Evolutionary conservation across 164 flowering plant species (phyloP).

Genomic region (Cinnamomum micranthum): DNA sequence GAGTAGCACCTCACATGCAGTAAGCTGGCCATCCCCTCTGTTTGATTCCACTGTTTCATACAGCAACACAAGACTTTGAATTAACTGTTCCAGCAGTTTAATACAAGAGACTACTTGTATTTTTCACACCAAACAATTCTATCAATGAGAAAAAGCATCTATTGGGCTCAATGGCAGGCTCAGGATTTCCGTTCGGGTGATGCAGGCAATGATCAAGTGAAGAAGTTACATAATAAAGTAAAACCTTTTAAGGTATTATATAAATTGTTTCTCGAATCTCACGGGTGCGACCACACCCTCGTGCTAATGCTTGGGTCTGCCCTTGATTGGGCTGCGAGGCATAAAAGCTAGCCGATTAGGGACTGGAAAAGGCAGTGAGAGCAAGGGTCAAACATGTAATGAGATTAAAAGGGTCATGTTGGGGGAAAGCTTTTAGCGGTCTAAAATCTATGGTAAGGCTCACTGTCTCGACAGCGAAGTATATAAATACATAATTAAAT

Average conservation of each 20-base stretch:
- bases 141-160: neutral
- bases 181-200: too few species aligned
- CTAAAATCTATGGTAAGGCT: too few species aligned
- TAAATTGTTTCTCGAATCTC: too few species aligned
- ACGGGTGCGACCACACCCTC: too few species aligned
- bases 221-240: too few species aligned
- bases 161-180: too few species aligned
- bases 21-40: slow-evolving; percentile 47
- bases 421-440: neutral
- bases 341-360: neutral
- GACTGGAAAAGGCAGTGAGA: neutral
- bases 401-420: neutral
- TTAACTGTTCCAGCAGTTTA: neutral
- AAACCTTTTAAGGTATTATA: too few species aligned
- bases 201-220: too few species aligned
- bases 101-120: too few species aligned
- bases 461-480: too few species aligned
- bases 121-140: neutral
- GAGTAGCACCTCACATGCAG: slow-evolving; percentile 73
- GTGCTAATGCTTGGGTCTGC: too few species aligned
- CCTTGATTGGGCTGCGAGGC: neutral
- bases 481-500: too few species aligned
- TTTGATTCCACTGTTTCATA: slow-evolving; percentile 56
- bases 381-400: neutral
- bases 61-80: neutral